Conservation (phyloP, 2,329 filamentous ascomycete genomes). For the Sclerotinia borealis region DNA sequence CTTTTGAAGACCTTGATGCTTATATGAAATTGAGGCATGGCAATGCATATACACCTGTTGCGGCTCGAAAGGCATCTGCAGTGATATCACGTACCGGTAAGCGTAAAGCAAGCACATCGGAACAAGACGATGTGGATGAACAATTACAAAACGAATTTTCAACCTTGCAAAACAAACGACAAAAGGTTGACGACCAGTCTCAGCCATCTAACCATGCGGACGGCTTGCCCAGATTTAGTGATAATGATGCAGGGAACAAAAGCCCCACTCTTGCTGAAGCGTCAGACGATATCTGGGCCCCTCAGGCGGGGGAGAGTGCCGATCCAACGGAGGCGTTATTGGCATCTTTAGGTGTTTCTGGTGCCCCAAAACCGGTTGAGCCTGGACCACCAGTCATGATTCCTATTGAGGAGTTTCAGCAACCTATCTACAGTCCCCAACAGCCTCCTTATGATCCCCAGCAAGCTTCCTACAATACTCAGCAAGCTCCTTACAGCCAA, state of each 20-base stretch:
- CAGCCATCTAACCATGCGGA: background rate
- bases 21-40: conserved; percentile 25
- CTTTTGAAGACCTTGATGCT: conserved; percentile 22
- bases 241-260: conserved; percentile 16
- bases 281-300: conserved; percentile 31
- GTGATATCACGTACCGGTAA: conserved; percentile 19
- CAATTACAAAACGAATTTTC: conserved; percentile 13
- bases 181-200: conserved; percentile 20
- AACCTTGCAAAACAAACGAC: conserved; percentile 21
- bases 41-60: background rate
- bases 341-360: conserved; percentile 34
- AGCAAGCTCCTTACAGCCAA: conserved; percentile 9
- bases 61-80: background rate
- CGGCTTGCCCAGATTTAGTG: conserved; percentile 5
- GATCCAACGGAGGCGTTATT: conserved; percentile 31
- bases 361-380: conserved; percentile 32
- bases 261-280: conserved; percentile 20
- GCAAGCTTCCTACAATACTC: background rate
- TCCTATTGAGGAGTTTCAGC: conserved; percentile 3
- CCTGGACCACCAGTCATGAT: conserved; percentile 15
- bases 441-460: conserved; percentile 1
- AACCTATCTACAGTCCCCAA: background rate
- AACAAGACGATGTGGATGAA: conserved; percentile 19
- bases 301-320: conserved; percentile 28
- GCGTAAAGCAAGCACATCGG: conserved; percentile 19